Evolutionary conservation across 139 green algal genomes (phyloP).

Genomic region (Chloropicon primus): DNA sequence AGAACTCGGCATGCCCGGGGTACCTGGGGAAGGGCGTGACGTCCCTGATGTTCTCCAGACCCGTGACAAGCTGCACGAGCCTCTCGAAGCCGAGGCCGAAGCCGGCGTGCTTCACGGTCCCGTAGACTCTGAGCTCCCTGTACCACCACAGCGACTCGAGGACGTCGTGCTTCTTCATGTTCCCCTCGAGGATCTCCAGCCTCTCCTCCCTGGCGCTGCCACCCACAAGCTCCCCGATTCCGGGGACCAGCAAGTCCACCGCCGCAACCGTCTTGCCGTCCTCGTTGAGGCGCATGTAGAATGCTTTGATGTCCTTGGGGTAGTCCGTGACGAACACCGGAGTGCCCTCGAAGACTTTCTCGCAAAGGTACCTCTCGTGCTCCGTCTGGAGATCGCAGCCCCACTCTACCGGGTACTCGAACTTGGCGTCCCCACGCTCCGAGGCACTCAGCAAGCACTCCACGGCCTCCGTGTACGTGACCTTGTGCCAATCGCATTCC

Average conservation of each 20-base stretch:
- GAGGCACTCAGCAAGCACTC: conserved; percentile 30
- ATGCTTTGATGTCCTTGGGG: conserved; percentile 62
- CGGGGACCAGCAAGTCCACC: conserved; percentile 60
- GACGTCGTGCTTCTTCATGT: conserved; percentile 22
- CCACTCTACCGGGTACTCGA: conserved; percentile 54
- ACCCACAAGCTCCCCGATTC: conserved; percentile 56
- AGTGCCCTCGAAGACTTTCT: conserved; percentile 29
- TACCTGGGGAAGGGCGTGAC: conserved; percentile 63
- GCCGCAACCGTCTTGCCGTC: conserved; percentile 62
- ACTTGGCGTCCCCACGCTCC: conserved; percentile 21
- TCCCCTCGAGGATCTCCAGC: conserved; percentile 37
- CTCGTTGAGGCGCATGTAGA: conserved; percentile 71
- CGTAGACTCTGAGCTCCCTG: conserved; percentile 52
- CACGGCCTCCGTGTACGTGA: conserved; percentile 66
- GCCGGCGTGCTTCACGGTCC: conserved; percentile 50
- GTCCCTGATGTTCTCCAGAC: conserved; percentile 61
- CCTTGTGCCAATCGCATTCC: neutral
- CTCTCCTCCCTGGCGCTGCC: conserved; percentile 58
- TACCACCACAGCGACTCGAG: conserved; percentile 53
- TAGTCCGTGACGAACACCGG: conserved; percentile 22
- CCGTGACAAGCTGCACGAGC: conserved; percentile 50
- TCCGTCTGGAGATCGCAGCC: conserved; percentile 45
- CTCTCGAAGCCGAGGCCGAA: conserved; percentile 65
- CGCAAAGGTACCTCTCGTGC: conserved; percentile 57
- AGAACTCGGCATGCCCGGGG: conserved; percentile 14